Evolutionary conservation across 495 filamentous ascomycete species (phyloP).

Genomic region (Penicillium roqueforti): DNA sequence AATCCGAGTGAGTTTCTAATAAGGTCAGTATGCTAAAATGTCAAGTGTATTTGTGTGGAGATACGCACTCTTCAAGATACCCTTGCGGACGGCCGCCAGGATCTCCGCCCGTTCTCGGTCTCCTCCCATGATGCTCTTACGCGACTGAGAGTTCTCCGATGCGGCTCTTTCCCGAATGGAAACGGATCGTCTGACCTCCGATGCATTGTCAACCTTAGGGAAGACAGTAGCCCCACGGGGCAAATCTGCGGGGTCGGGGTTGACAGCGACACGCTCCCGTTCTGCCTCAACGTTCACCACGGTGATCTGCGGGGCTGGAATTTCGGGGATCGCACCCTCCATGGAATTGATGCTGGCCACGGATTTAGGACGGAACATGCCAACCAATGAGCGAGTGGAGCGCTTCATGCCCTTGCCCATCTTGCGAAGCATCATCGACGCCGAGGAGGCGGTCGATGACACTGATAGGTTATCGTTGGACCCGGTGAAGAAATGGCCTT

Average conservation of each 20-base stretch:
- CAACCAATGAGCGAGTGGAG: slow-evolving; percentile 81
- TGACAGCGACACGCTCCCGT: slow-evolving; percentile 77
- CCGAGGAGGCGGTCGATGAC: slow-evolving; percentile 95
- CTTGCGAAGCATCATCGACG: slow-evolving; percentile 98
- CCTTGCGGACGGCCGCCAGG: slow-evolving; percentile 82
- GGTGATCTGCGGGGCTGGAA: slow-evolving; percentile 66
- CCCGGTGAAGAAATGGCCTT: slow-evolving; percentile 77
- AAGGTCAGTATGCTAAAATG: slow-evolving; percentile 14
- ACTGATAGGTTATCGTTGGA: slow-evolving; percentile 97
- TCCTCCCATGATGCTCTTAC: slow-evolving; percentile 86
- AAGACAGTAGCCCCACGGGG: slow-evolving; percentile 75
- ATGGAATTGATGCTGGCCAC: slow-evolving; percentile 70
- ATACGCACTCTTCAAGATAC: slow-evolving; percentile 89
- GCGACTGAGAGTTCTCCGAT: slow-evolving; percentile 55
- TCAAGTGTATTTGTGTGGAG: not conserved
- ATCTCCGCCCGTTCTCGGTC: slow-evolving; percentile 90
- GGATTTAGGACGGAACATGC: slow-evolving; percentile 92
- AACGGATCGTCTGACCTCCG: slow-evolving; percentile 29
- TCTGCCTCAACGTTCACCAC: slow-evolving; percentile 97
- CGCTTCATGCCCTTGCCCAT: slow-evolving; percentile 99
- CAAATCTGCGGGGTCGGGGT: slow-evolving; percentile 63
- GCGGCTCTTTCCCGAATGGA: slow-evolving; percentile 47
- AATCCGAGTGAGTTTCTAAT: slow-evolving; percentile 54
- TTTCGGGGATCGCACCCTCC: slow-evolving; percentile 58
- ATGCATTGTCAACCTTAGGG: slow-evolving; percentile 68